Base-by-base conservation (phyloP, 371 early-diverging fungal genomes). In the Rhizopus arrhizus region DNA sequence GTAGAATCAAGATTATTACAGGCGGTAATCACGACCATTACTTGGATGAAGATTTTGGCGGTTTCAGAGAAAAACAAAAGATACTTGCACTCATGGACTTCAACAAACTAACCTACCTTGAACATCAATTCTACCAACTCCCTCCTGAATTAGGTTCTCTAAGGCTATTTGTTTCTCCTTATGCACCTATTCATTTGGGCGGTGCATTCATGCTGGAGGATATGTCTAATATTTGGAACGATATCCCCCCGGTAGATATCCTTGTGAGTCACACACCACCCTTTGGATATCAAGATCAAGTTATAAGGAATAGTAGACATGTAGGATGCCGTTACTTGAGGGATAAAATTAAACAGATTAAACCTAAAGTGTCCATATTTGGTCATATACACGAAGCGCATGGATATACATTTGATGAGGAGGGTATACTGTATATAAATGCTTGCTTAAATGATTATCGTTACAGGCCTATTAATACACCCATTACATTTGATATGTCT, bases 231-330 rank as follows among this genome's bases (percentile, higher is more conserved):
- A 59, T 71, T 8, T 85, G 85, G 85, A 56, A 72, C 40, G 38
- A 47, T 7, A 73, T 85, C 7, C 84, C 55, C 13, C 5, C 70
- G 31, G 78, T 74, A 1, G 73, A 85, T 29, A 81, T 85, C 6
- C 50, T 85, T 7, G 77, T 85, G 13, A 84, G 83, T 0, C 85
- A 85, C 53, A 81, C 80, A 5, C 85, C 85, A 12, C 79, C 85
- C 0, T 53, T 42, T 33, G 72, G 72, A 5, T 69, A 74, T 45
- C 66, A 73, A 12, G 84, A 82, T 57, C 15, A 52, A 29, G 69
- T 70, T 2, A 56, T 53, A 2, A 52, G 56, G 8, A 54, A 65
- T 22, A 52, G 50, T 4, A 38, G 41, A 3, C 68, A 72, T 64
- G 80, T 71, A 8, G 85, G 85, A 0, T 85, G 85, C 53, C 62